Conservation (phyloP, 1,284 basidiomycete genomes). For the Apiotrichum laibachii region DNA sequence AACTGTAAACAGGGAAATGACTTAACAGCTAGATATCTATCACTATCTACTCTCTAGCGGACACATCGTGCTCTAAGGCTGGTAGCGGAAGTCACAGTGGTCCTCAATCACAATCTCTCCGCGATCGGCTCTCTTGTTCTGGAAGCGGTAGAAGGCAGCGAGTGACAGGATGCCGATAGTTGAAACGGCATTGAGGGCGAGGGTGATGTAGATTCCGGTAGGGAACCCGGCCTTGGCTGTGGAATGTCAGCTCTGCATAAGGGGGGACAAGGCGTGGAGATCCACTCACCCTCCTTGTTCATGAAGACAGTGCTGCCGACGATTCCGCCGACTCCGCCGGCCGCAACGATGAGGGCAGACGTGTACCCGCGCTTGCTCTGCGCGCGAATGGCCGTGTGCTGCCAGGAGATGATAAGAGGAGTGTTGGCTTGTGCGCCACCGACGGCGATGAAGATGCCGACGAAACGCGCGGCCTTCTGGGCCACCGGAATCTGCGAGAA, state of each 20-base stretch:
- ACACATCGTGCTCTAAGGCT: not conserved
- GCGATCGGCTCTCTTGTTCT: conserved; percentile 19
- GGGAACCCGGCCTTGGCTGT: conserved; percentile 2
- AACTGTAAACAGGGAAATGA: too few species aligned
- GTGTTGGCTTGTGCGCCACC: conserved; percentile 41
- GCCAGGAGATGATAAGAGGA: conserved; percentile 42
- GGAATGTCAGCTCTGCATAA: too few species aligned
- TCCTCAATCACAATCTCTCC: conserved; percentile 12
- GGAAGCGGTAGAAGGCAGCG: conserved; percentile 1
- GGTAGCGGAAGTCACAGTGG: conserved; percentile 13
- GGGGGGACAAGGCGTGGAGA: too few species aligned
- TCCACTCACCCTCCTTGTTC: conserved; percentile 4
- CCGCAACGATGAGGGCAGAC: conserved; percentile 17
- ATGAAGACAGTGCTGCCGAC: conserved; percentile 8
- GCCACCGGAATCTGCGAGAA: conserved; percentile 12
- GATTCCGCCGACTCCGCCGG: conserved; percentile 24
- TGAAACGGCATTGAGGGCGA: conserved; percentile 2
- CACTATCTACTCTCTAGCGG: too few species aligned
- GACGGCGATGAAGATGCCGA: conserved; percentile 30
- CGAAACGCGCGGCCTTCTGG: conserved; percentile 9
- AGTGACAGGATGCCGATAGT: not conserved
- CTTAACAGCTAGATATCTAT: too few species aligned
- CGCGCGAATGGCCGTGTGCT: conserved; percentile 51
- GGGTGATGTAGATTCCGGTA: conserved; percentile 13
- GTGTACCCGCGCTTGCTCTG: conserved; percentile 49